Conservation (phyloP, 129 eudicot species). For the Arctium minus region DNA sequence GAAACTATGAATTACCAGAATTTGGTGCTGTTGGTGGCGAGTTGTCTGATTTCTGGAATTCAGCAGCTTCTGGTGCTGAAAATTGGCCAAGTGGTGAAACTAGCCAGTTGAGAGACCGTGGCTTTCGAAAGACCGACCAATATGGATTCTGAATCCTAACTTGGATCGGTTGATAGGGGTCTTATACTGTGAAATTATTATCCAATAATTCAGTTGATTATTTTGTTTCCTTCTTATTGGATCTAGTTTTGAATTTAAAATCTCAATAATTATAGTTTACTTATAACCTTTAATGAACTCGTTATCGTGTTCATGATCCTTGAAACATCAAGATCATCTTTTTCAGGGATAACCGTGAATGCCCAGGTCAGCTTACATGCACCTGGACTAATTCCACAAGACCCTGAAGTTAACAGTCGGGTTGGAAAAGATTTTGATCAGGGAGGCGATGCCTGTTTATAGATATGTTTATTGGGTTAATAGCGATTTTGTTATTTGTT, state of each 20-base stretch:
- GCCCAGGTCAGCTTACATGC: background rate
- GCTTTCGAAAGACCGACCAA: conserved; percentile 29
- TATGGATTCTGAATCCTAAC: conserved; percentile 33
- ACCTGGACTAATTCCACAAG: background rate
- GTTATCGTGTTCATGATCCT: background rate
- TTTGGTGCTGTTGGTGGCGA: conserved; percentile 38
- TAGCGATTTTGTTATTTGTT: background rate
- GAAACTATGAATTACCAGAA: conserved; percentile 42
- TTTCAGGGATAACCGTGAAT: background rate
- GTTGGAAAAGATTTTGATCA: background rate
- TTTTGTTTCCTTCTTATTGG: conserved; percentile 25
- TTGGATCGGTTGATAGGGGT: conserved; percentile 22
- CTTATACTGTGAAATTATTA: conserved; percentile 9
- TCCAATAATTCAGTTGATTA: conserved; percentile 17
- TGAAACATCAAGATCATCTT: background rate
- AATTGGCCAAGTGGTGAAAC: conserved; percentile 44
- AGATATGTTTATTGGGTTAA: background rate
- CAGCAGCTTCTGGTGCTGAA: conserved; percentile 44
- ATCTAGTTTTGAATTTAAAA: background rate
- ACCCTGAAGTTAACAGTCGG: background rate
- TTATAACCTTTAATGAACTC: background rate
- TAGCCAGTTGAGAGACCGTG: conserved; percentile 22
- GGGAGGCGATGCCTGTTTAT: background rate
- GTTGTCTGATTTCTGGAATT: conserved; percentile 66
- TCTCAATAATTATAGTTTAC: conserved; percentile 6